Base-by-base conservation (phyloP, 2,329 filamentous ascomycete species). In the Fusarium buxicola region DNA sequence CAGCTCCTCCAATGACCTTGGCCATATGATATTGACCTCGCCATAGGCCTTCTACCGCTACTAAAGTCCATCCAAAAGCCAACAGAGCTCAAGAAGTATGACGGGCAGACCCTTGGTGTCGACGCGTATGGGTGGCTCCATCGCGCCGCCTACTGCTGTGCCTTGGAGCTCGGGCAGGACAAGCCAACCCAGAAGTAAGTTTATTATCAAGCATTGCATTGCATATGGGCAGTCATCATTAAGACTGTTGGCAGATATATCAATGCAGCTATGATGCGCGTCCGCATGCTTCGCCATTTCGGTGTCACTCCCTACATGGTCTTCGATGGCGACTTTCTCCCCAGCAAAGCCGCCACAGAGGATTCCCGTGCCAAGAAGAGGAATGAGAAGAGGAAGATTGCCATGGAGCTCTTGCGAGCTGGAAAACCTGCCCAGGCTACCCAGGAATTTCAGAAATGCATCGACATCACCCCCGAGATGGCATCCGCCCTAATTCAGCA, bases 91-190 rank as follows among this genome's bases (percentile, higher is more conserved):
- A 96, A 93, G 75, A 93, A 93, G 72, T 97, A 91, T 76, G 81
- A 86, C 11, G 95, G 94, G 47, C 89, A 96, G 77, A 96, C 91
- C 2, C 85, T 99, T 41, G 96, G 91, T n/a, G 89, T 99, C 31
- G 95, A 99, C 76, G 94, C 91, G 55, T 99, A 99, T 83, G 95
- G 94, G 75, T 99, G 96, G 95, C 88, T 99, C 52, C 95, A 99
- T 77, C 90, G 95, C 68, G 96, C 94, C 50, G 93, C 93, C 41
- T 89, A 96, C 65, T 86, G 92, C 45, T 98, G 94, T 80, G 92
- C 94, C 63, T 87, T 95, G 71, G 95, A 98, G 71, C 85, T 99
- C 62, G 95, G 93, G 31, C 85, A 94, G 70, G 92, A 87, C 70
- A 95, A 92, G 75, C 93, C 92, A 12, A 98, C 94, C 1, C 89